Conservation (phyloP, 1,284 basidiomycete genomes). For the Stygiomarasmius scandens region DNA sequence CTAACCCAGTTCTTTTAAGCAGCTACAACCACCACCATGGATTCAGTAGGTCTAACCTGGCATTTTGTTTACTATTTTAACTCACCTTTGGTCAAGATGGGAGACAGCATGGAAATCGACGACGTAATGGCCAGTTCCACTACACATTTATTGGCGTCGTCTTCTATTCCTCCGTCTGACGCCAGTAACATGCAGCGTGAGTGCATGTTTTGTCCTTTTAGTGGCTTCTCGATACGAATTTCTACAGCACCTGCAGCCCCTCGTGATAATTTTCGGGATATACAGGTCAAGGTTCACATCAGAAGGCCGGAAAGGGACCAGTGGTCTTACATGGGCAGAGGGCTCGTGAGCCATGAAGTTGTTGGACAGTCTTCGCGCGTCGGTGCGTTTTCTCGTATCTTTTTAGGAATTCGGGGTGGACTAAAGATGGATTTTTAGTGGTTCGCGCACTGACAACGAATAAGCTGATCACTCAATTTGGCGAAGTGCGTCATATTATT, state of each 20-base stretch:
- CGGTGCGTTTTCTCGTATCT: constrained; percentile 48
- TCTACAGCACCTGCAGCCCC: constrained; percentile 28
- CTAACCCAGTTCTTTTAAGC: neutral
- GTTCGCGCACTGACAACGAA: constrained; percentile 65
- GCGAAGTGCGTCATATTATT: constrained; percentile 51
- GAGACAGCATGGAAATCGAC: constrained; percentile 30
- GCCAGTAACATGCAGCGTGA: constrained; percentile 12
- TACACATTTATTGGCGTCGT: constrained; percentile 11
- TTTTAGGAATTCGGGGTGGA: neutral
- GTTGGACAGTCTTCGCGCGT: constrained; percentile 73
- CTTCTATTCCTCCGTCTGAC: constrained; percentile 11
- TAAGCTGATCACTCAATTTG: constrained; percentile 70
- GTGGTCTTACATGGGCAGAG: constrained; percentile 81
- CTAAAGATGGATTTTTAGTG: constrained; percentile 43
- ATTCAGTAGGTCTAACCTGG: neutral
- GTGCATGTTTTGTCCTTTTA: neutral
- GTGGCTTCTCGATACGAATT: neutral
- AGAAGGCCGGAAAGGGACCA: constrained; percentile 74
- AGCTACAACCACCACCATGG: neutral
- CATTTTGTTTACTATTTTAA: neutral
- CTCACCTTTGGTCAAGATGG: constrained; percentile 4
- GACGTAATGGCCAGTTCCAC: constrained; percentile 14
- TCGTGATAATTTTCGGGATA: constrained; percentile 68
- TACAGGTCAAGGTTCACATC: constrained; percentile 83
- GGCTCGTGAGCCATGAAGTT: constrained; percentile 70